A percentile compares a stretch with the other conserved stretches of the same genome.
phyloP scores from a whole-genome alignment of 192 early-diverging fungal genomes.

The Phycomyces blakesleeanus region DNA sequence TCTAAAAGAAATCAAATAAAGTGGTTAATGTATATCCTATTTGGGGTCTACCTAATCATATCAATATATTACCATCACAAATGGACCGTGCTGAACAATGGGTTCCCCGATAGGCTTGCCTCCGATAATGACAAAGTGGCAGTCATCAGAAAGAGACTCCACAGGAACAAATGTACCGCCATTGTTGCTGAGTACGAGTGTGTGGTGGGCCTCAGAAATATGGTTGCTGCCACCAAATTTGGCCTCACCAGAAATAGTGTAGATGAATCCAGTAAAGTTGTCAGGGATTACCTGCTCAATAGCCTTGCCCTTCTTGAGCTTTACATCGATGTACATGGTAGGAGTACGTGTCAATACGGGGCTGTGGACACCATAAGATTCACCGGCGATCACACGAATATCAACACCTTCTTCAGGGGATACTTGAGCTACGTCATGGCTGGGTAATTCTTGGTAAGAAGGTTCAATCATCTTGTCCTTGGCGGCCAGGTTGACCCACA shows the following conservation, averaged over 20 bases:
- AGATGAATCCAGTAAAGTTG: slow-evolving; percentile 55
- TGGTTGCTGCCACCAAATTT: slow-evolving; percentile 46
- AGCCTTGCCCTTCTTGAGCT: slow-evolving; percentile 53
- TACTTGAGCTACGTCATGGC: slow-evolving; percentile 61
- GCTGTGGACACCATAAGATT: slow-evolving; percentile 64
- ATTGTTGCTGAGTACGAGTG: slow-evolving; percentile 37
- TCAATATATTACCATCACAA: slow-evolving; percentile 53
- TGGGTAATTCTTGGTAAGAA: slow-evolving; percentile 67
- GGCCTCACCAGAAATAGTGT: slow-evolving; percentile 53
- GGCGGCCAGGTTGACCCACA: slow-evolving; percentile 75
- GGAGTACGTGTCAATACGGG: slow-evolving; percentile 74
- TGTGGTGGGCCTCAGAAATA: slow-evolving; percentile 38
- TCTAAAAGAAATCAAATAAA: slow-evolving; percentile 19
- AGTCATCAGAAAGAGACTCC: slow-evolving; percentile 26
- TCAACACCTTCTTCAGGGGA: slow-evolving; percentile 43
- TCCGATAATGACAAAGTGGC: slow-evolving; percentile 35
- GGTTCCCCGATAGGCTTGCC: slow-evolving; percentile 45
- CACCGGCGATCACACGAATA: slow-evolving; percentile 89
- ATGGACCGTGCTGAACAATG: slow-evolving; percentile 60
- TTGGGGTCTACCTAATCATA: too few species aligned
- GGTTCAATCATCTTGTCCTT: slow-evolving; percentile 71
- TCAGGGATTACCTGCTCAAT: slow-evolving; percentile 56
- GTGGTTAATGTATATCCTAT: too few species aligned
- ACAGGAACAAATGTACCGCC: slow-evolving; percentile 40
- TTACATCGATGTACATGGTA: slow-evolving; percentile 75